These are phyloP conservation scores for Beauveria sp. DNA, from an alignment of 2,329 filamentous ascomycete species.

Conservation along the genomic window DNA sequence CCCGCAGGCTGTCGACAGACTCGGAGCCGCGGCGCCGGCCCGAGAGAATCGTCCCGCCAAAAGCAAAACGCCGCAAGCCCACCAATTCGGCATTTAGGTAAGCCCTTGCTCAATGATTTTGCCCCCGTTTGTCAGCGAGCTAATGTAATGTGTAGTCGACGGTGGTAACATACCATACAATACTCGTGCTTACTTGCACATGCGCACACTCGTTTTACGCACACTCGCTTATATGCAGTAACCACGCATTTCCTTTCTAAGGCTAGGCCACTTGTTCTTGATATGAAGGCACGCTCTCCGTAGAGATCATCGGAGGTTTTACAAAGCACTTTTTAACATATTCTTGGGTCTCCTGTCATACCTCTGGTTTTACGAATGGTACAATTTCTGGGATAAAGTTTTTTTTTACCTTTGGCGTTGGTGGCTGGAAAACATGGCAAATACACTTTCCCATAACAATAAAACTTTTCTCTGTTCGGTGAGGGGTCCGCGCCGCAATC, in stretches of 20 bases:
- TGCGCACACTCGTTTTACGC: no score
- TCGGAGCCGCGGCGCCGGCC: background rate
- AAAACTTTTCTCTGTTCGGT: background rate
- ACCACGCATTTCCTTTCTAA: background rate
- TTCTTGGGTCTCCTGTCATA: background rate
- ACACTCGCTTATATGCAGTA: background rate
- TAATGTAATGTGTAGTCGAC: background rate
- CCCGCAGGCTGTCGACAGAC: conserved; percentile 4
- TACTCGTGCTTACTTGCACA: background rate
- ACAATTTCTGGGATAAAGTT: background rate
- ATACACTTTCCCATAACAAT: conserved; percentile 1
- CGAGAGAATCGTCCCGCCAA: background rate
- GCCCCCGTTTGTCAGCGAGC: background rate
- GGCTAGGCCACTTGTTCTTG: background rate
- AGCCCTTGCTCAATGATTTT: background rate
- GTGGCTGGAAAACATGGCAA: background rate
- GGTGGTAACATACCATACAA: background rate
- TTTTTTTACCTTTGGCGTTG: background rate
- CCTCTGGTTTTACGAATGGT: background rate
- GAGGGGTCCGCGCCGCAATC: background rate
- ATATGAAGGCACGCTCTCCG: background rate
- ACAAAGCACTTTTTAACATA: background rate
- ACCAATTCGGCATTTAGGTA: conserved; percentile 11
- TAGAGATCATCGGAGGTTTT: background rate
- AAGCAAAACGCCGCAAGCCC: conserved; percentile 1